phyloP scores from a whole-genome alignment of 1,139 yeast genomes.

The Debaryomycetaceae sp. region DNA sequence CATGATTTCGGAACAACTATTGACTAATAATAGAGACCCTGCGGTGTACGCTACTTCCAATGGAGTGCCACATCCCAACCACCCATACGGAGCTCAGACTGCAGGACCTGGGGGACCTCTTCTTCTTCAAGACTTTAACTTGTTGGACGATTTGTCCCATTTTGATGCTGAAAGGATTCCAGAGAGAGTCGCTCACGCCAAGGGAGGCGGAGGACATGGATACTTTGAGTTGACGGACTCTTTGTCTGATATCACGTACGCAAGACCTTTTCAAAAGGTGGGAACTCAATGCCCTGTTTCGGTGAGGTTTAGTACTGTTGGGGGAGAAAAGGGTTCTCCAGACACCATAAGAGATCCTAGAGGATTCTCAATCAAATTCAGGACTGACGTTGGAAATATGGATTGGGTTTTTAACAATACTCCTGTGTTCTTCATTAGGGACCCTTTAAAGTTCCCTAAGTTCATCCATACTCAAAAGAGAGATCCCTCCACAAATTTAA shows the following conservation, averaged over 20 bases:
- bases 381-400: constrained; percentile 57
- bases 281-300: constrained; percentile 49
- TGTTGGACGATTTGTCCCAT: constrained; percentile 56
- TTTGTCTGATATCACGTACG: constrained; percentile 48
- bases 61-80: constrained; percentile 23
- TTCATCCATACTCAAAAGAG: constrained; percentile 70
- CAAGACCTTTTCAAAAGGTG: constrained; percentile 43
- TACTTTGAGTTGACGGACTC: constrained; percentile 59
- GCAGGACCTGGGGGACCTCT: constrained; percentile 51
- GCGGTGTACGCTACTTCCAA: constrained; percentile 27
- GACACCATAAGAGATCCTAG: constrained; percentile 61
- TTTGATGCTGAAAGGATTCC: constrained; percentile 62
- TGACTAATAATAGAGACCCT: constrained; percentile 11
- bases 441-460: constrained; percentile 57
- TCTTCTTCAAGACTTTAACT: constrained; percentile 53
- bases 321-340: constrained; percentile 56
- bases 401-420: constrained; percentile 65
- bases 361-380: constrained; percentile 55
- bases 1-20: constrained; percentile 19
- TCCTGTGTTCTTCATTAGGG: constrained; percentile 56
- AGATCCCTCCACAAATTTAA: constrained; percentile 49
- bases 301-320: constrained; percentile 58
- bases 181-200: constrained; percentile 64
- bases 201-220: constrained; percentile 64
- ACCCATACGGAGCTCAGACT: constrained; percentile 26